These are phyloP conservation scores for Globisporangium spinosum DNA, from an alignment of 352 stramenopile species.

Conservation along the genomic window DNA sequence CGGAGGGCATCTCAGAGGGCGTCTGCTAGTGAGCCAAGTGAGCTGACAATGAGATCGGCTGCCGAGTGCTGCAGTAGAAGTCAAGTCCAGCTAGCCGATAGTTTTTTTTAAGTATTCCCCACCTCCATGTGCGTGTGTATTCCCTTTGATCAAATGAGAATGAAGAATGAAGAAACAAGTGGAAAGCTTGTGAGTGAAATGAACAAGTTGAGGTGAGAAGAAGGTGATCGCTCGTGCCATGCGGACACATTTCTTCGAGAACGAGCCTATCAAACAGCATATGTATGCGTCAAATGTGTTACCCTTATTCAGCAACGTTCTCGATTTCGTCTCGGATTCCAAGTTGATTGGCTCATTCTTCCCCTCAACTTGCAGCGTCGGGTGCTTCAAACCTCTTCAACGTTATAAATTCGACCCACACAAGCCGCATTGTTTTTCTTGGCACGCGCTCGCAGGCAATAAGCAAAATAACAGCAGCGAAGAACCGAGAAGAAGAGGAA, in stretches of 20 bases:
- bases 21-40: conserved; percentile 45
- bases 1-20: conserved; percentile 69
- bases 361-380: not conserved
- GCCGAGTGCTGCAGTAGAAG: not conserved
- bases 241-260: not conserved
- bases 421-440: not conserved
- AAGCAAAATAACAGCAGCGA: not conserved
- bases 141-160: conserved; percentile 7
- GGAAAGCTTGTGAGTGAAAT: not conserved
- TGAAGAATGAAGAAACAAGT: conserved; percentile 1
- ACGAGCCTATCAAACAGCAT: conserved; percentile 2
- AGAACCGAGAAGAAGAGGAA: not conserved
- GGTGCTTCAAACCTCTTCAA: conserved; percentile 6
- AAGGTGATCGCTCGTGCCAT: not conserved
- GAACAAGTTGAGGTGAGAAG: too few species aligned
- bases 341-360: not conserved
- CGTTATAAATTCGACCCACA: conserved; percentile 1
- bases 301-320: conserved; percentile 2
- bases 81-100: not conserved
- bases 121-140: conserved; percentile 4
- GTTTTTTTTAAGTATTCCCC: conserved; percentile 7
- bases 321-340: not conserved
- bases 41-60: not conserved
- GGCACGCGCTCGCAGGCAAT: not conserved
- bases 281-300: not conserved